Evolutionary conservation across 208 protist genomes (phyloP).

Genomic region (Leishmania mexicana): DNA sequence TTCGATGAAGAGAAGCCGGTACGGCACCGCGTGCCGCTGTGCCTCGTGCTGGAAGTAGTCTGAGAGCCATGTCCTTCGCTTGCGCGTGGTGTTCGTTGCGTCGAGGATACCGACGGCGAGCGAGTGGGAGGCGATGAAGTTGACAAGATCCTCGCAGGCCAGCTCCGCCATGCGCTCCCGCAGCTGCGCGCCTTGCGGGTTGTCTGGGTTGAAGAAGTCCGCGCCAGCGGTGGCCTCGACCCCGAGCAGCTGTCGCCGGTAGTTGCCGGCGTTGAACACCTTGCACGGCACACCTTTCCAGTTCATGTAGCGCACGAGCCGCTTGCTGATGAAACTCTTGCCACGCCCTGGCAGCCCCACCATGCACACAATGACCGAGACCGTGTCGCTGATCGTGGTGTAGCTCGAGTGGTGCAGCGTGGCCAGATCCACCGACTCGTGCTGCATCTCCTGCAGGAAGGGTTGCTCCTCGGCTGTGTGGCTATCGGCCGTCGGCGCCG

Average conservation of each 20-base stretch:
- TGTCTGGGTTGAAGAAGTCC: constrained; percentile 84
- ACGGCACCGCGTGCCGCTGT: constrained; percentile 44
- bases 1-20: constrained; percentile 91
- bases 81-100: constrained; percentile 90
- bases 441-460: constrained; percentile 19
- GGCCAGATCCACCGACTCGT: constrained; percentile 16
- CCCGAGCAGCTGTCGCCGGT: constrained; percentile 82
- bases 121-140: constrained; percentile 71
- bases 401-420: constrained; percentile 64
- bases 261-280: constrained; percentile 92
- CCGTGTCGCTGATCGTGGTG: constrained; percentile 77
- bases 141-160: constrained; percentile 79
- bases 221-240: constrained; percentile 67
- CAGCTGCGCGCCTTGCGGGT: constrained; percentile 64
- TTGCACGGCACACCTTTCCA: constrained; percentile 90
- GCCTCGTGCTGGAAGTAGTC: constrained; percentile 63
- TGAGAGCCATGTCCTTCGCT: constrained; percentile 63
- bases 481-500: not conserved
- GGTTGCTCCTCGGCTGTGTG: constrained; percentile 21
- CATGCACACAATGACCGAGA: constrained; percentile 89
- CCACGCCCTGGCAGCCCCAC: constrained; percentile 87
- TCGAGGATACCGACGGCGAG: constrained; percentile 90
- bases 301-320: constrained; percentile 89
- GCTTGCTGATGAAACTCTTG: constrained; percentile 88
- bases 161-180: constrained; percentile 89